Conservation (phyloP, 805 yeast genomes). For the Starmerella gropengiesseri region DNA sequence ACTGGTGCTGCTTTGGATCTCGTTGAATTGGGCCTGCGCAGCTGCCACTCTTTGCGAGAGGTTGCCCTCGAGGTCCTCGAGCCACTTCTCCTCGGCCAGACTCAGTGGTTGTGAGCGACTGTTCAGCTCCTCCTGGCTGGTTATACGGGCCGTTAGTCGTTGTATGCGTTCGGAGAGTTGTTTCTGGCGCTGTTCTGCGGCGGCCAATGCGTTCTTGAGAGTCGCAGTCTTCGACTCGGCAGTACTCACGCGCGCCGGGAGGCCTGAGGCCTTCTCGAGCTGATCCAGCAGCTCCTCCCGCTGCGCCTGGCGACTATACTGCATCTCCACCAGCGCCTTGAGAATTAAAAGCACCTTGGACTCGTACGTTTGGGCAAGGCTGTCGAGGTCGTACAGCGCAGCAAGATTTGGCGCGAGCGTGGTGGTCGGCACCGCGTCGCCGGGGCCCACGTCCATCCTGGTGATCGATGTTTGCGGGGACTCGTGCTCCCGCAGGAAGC, state of each 20-base stretch:
- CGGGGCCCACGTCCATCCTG: not conserved
- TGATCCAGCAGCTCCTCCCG: conserved; percentile 37
- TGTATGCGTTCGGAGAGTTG: conserved; percentile 29
- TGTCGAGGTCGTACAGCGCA: conserved; percentile 22
- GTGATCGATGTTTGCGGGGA: not conserved
- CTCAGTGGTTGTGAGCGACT: conserved; percentile 29
- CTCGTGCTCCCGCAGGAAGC: not conserved
- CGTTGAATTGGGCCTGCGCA: conserved; percentile 14
- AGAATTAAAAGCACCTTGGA: conserved; percentile 26
- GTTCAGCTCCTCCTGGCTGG: conserved; percentile 16
- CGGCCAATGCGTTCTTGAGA: conserved; percentile 20
- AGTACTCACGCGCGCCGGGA: conserved; percentile 19
- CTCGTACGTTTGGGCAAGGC: conserved; percentile 21
- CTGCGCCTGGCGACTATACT: conserved; percentile 33
- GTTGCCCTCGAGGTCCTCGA: conserved; percentile 31
- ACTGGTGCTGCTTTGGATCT: not conserved
- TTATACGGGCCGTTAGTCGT: conserved; percentile 26
- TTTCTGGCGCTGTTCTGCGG: conserved; percentile 28
- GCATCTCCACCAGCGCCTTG: conserved; percentile 31
- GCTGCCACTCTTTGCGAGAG: conserved; percentile 28
- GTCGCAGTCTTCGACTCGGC: conserved; percentile 7
- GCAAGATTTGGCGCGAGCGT: conserved; percentile 23
- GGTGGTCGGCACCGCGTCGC: not conserved
- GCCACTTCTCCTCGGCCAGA: conserved; percentile 38
- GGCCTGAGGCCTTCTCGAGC: conserved; percentile 26